Conservation (phyloP, 306 rosid genomes). For the Casuarina glauca region DNA sequence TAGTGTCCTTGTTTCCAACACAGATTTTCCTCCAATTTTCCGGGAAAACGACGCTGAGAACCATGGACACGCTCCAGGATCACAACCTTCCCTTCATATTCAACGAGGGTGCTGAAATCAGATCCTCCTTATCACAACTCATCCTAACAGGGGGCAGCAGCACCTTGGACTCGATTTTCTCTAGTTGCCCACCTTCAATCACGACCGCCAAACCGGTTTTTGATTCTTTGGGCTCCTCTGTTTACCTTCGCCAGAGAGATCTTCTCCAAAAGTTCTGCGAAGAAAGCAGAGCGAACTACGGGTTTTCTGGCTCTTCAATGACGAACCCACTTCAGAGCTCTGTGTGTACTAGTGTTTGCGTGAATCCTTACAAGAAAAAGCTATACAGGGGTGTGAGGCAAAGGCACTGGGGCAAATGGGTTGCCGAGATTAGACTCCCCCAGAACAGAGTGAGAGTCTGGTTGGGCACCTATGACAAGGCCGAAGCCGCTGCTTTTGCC, state of each 20-base stretch:
- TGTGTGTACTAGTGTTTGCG: conserved; percentile 6
- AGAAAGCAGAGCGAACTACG: conserved; percentile 34
- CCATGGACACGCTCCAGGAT: conserved; percentile 45
- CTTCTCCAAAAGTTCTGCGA: conserved; percentile 67
- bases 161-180: conserved; percentile 90
- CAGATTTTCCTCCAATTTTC: neutral
- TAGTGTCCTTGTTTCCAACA: conserved; percentile 32
- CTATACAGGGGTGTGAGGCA: conserved; percentile 97
- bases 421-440: conserved; percentile 92
- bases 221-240: conserved; percentile 68
- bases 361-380: conserved; percentile 55
- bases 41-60: neutral
- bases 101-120: conserved; percentile 37
- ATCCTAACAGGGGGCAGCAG: conserved; percentile 61
- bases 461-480: conserved; percentile 90
- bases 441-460: conserved; percentile 97
- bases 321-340: conserved; percentile 22
- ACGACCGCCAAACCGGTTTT: conserved; percentile 17
- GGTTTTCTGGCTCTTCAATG: conserved; percentile 14
- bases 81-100: conserved; percentile 19
- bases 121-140: conserved; percentile 64
- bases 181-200: conserved; percentile 33
- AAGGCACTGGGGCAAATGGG: conserved; percentile 99
- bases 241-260: conserved; percentile 74
- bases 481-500: conserved; percentile 95